Percentiles rank a stretch among this genome's conserved stretches.
These are phyloP conservation scores for Miscanthus sacchariflorus DNA, from an alignment of 202 grass and related monocot genomes.

Conservation along the genomic window DNA sequence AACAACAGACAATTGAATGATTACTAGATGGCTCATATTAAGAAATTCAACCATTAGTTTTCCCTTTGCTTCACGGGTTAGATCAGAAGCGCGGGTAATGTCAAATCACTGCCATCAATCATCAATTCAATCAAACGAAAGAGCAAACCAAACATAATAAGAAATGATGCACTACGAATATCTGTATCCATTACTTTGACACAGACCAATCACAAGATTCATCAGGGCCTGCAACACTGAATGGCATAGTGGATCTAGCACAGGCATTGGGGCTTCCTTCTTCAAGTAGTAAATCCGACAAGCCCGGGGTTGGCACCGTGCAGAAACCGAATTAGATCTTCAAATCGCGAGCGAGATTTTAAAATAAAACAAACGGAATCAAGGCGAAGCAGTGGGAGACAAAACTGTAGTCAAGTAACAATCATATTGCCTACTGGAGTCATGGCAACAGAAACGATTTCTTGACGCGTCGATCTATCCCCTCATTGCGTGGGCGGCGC, in stretches of 20 bases:
- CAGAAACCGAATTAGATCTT: not conserved
- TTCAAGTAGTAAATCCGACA: constrained; percentile 57
- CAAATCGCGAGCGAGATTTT: not conserved
- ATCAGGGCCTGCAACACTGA: constrained; percentile 88
- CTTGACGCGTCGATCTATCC: constrained; percentile 62
- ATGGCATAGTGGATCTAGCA: constrained; percentile 69
- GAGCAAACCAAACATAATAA: not conserved
- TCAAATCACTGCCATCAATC: constrained; percentile 59
- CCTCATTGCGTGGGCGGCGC: not conserved
- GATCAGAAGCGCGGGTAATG: constrained; percentile 89
- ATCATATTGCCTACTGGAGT: constrained; percentile 66
- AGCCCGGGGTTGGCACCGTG: constrained; percentile 78
- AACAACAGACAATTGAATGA: too few species aligned
- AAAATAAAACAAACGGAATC: not conserved
- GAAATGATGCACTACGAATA: not conserved
- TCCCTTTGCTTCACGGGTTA: constrained; percentile 72
- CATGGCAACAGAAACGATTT: constrained; percentile 81
- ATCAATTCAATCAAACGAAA: not conserved
- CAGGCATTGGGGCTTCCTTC: constrained; percentile 82
- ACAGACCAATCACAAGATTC: constrained; percentile 66
- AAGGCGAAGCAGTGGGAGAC: too few species aligned
- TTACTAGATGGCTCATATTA: constrained; percentile 71
- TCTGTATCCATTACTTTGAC: constrained; percentile 73
- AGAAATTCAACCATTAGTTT: constrained; percentile 98
- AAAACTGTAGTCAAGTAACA: constrained; percentile 70